phyloP scores from a whole-genome alignment of 2,329 filamentous ascomycete genomes.

The Trichophaea hybrida region DNA sequence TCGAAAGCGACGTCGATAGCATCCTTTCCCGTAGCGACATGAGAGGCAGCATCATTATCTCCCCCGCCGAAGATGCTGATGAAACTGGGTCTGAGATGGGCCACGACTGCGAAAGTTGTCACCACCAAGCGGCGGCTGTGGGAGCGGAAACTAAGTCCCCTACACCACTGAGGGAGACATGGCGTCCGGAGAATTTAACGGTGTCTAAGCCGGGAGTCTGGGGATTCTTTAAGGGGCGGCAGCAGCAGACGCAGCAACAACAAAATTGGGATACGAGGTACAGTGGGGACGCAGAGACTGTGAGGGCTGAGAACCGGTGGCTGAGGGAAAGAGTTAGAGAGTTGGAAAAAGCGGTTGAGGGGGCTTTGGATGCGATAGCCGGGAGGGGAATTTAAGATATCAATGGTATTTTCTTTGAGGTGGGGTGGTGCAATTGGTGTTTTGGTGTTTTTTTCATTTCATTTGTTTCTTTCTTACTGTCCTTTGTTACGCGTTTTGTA shows the following conservation, averaged over 20 bases:
- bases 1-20: conserved; percentile 44
- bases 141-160: conserved; percentile 9
- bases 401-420: neutral
- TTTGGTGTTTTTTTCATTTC: neutral
- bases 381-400: conserved; percentile 8
- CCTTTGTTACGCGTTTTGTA: neutral
- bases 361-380: conserved; percentile 43
- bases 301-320: conserved; percentile 46
- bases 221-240: conserved; percentile 18
- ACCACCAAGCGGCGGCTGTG: neutral
- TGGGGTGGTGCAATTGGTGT: neutral
- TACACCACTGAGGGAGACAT: conserved; percentile 18
- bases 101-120: neutral
- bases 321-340: conserved; percentile 46
- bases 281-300: conserved; percentile 40
- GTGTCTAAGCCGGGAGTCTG: conserved; percentile 10
- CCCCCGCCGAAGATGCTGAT: conserved; percentile 8
- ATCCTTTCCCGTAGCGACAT: conserved; percentile 41
- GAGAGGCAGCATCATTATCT: conserved; percentile 11
- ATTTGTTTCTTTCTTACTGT: neutral
- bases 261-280: conserved; percentile 22
- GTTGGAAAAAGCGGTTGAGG: conserved; percentile 46
- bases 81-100: neutral
- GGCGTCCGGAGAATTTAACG: conserved; percentile 5
- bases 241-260: neutral